These are phyloP conservation scores for Hypoxylon fuscum DNA, from an alignment of 495 filamentous ascomycete genomes.

Conservation along the genomic window DNA sequence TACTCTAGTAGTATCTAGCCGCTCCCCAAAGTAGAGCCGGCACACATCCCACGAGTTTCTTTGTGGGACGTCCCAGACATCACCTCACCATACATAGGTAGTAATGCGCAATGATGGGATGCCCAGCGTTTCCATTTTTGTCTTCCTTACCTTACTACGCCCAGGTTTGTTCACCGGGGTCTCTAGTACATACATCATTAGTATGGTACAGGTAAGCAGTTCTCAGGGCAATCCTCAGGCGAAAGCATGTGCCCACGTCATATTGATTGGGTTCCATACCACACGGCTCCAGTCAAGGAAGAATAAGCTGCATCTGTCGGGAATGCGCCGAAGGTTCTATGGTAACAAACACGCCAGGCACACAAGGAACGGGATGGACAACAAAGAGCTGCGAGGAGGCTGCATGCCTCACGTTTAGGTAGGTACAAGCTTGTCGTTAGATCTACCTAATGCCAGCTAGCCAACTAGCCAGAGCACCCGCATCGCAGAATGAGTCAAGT, in stretches of 20 bases:
- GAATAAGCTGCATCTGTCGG: slow-evolving; percentile 30
- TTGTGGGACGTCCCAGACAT: slow-evolving; percentile 16
- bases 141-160: slow-evolving; percentile 25
- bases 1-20: slow-evolving; percentile 9
- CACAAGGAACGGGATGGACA: slow-evolving; percentile 11
- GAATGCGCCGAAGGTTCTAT: slow-evolving; percentile 31
- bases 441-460: slow-evolving; percentile 9
- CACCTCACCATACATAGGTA: slow-evolving; percentile 11
- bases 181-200: not conserved
- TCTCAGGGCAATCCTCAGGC: slow-evolving; percentile 6
- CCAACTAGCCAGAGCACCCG: slow-evolving; percentile 19
- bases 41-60: slow-evolving; percentile 25
- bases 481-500: slow-evolving; percentile 29
- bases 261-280: slow-evolving; percentile 12
- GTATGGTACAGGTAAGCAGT: slow-evolving; percentile 19
- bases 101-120: slow-evolving; percentile 11
- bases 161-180: slow-evolving; percentile 11
- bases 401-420: slow-evolving; percentile 24
- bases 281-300: not conserved
- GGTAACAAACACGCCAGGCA: slow-evolving; percentile 28
- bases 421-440: slow-evolving; percentile 11
- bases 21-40: slow-evolving; percentile 22
- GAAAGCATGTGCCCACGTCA: slow-evolving; percentile 30
- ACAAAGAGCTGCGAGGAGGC: slow-evolving; percentile 28
- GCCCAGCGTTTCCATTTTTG: slow-evolving; percentile 7